Base-by-base conservation (phyloP, 2,329 filamentous ascomycete species). In the Aspergillus tamarii region DNA sequence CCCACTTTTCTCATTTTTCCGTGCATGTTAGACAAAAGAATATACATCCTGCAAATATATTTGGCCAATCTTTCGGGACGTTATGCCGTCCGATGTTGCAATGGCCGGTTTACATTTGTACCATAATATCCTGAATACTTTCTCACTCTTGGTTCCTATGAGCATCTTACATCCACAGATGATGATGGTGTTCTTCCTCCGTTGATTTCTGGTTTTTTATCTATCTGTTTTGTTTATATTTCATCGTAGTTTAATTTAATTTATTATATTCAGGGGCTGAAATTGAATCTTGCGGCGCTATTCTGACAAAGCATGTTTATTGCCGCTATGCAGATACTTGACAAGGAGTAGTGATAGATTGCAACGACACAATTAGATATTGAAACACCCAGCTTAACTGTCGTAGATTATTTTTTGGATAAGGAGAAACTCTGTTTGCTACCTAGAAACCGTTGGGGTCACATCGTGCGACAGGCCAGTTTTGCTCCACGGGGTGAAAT, bases 11-110 rank as follows among this genome's bases (percentile, higher is more conserved):
- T 26, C 26, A n/a, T 14, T 54, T 34, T n/a, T 41, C n/a, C 34
- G 9, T 59, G 57, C 57, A 59, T 59, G 50, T 41, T 60, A 60
- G 50, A 66, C 45, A 36, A 59, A 61, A 46, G 58, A 43, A 55
- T 55, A 54, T 36, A 55, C 32, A 55, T 9, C n/a, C 21, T 52
- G 48, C 26, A 21, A 19, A 30, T 30, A 9, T 9, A 34, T 11
- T 2, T 39, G 26, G n/a, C 50, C 14, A 53, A n/a, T 34, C 19
- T 53, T 28, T 53, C 19, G 50, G 28, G 30, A 34, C 50, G 6
- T 53, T 19, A 21, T 21, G n/a, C 14, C n/a, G 28, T 39, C 19
- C 14, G 52, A 23, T 8, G 1, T 36, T 23, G 14, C n/a, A 39
- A 23, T 55, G 28, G n/a, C 50, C 4, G n/a, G 12, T 19, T 21